Evolutionary conservation across 768 basidiomycete species (phyloP).

Genomic region (Hygrocybe coccinea): DNA sequence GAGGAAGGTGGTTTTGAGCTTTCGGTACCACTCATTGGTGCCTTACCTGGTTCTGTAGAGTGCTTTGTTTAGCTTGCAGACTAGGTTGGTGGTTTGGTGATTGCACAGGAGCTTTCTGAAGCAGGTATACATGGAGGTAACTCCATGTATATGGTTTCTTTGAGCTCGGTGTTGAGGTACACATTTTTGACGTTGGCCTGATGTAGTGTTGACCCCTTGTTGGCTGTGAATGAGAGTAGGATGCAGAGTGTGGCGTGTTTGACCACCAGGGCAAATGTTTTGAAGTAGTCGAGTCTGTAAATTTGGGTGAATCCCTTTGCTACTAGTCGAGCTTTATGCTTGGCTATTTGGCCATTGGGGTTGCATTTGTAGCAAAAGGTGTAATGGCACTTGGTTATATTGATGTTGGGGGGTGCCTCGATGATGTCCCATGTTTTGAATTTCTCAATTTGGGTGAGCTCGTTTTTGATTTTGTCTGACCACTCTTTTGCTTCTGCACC

Average conservation of each 20-base stretch:
- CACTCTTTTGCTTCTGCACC: slow-evolving; percentile 11
- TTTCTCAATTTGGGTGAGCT: slow-evolving; percentile 1
- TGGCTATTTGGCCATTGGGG: not conserved
- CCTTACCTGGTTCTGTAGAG: not conserved
- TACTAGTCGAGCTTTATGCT: slow-evolving; percentile 6
- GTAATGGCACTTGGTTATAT: not conserved
- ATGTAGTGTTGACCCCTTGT: not conserved
- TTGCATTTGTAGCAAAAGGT: slow-evolving; percentile 4
- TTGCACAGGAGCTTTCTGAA: slow-evolving; percentile 26
- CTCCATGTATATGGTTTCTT: slow-evolving; percentile 22
- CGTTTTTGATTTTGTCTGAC: slow-evolving; percentile 2
- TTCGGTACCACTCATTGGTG: not conserved
- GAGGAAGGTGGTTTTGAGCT: not conserved
- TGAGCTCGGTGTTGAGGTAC: slow-evolving; percentile 10
- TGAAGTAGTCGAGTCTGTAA: slow-evolving; percentile 31
- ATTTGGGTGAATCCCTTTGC: slow-evolving; percentile 33
- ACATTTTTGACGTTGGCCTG: slow-evolving; percentile 6
- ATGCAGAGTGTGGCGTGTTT: slow-evolving; percentile 15
- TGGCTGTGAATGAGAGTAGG: slow-evolving; percentile 18
- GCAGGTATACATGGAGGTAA: slow-evolving; percentile 16
- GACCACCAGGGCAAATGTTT: slow-evolving; percentile 23
- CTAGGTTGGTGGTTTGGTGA: too few species aligned
- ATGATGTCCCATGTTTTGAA: slow-evolving; percentile 8
- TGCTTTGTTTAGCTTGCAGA: too few species aligned
- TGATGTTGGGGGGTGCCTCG: not conserved